Conservation (phyloP, 768 basidiomycete genomes). For the Mycena chlorophos region DNA sequence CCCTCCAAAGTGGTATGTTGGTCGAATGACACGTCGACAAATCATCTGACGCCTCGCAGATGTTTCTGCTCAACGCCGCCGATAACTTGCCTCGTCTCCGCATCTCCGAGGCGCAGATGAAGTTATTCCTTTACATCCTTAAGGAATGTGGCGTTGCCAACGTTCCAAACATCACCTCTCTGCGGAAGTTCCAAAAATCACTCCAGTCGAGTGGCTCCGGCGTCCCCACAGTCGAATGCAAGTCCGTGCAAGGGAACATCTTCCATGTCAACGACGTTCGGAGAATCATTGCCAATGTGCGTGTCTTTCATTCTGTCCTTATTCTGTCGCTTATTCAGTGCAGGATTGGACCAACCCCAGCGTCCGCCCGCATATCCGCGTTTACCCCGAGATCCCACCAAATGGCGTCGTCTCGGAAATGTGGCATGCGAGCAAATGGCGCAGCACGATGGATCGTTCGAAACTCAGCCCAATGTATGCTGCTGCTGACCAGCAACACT, state of each 20-base stretch:
- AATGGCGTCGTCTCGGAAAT: slow-evolving; percentile 16
- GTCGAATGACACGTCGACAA: not conserved
- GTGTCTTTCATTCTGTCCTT: not conserved
- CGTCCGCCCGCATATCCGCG: slow-evolving; percentile 16
- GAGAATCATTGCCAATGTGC: slow-evolving; percentile 11
- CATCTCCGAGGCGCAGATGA: slow-evolving; percentile 19
- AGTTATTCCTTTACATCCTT: slow-evolving; percentile 22
- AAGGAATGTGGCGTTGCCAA: slow-evolving; percentile 19
- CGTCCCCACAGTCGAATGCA: slow-evolving; percentile 10
- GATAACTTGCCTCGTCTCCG: slow-evolving; percentile 25
- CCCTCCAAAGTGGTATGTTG: not conserved
- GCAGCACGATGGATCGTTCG: slow-evolving; percentile 2
- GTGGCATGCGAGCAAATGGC: slow-evolving; percentile 20
- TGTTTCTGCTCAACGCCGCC: slow-evolving; percentile 24
- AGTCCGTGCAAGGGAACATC: slow-evolving; percentile 14
- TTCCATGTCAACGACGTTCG: slow-evolving; percentile 25
- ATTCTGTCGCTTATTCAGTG: not conserved
- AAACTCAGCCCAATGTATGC: slow-evolving; percentile 15
- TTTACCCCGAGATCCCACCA: slow-evolving; percentile 18
- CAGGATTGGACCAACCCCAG: slow-evolving; percentile 22
- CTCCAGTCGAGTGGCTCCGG: not conserved
- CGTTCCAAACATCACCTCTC: slow-evolving; percentile 21
- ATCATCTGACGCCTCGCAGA: slow-evolving; percentile 3
- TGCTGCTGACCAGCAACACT: slow-evolving; percentile 11
- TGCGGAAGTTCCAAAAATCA: slow-evolving; percentile 12